Base-by-base conservation (phyloP, 306 rosid species). In the Pachyrhizus erosus region DNA sequence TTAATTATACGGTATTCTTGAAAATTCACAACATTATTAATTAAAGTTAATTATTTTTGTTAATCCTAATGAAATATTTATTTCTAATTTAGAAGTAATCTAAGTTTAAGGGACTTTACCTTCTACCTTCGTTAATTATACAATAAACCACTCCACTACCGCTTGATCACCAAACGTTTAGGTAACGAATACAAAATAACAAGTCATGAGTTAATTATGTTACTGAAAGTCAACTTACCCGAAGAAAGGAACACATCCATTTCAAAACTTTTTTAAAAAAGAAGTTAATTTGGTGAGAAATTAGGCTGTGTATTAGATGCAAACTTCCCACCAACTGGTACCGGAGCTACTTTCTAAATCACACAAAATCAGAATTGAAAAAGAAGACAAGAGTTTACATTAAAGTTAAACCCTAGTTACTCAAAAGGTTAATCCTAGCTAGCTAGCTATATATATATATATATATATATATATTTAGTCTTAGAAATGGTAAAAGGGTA, bases 371-470 rank as follows among this genome's bases (percentile, higher is more conserved):
- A 74, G 39, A 31, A 23, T 55, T 5, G 40, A 24, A 69, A 37
- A 75, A 75, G 24, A 78, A 75, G 48, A 21, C 21, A 77, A 65
- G 66, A 58, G 83, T 77, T 78, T 67, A 42, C 65, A 76, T 18
- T 26, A 51, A 75, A 40, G 70, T 64, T 81, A 80, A 71, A 77
- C 68, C 70, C 89, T 80, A 86, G 81, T 82, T 52, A 73, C 80
- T 26, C 21, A 82, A 85, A 75, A 86, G 58, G 51, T 45, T 78
- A 45, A 72, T 3, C 70, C 86, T 82, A 73, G 65, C 52, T 33
- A 74, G 18, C 40, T 65, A 65, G 73, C 54, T 66, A 34, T 34
- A 31, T 21, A 60, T 66, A 49, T 71, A 60, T 42, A 18, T 48
- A n/a, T 66, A 34, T 34, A 31, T 21, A 60, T 66, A 49, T 71